Base-by-base conservation (phyloP, 2,329 filamentous ascomycete genomes). In the Hymenoscyphus repandus region DNA sequence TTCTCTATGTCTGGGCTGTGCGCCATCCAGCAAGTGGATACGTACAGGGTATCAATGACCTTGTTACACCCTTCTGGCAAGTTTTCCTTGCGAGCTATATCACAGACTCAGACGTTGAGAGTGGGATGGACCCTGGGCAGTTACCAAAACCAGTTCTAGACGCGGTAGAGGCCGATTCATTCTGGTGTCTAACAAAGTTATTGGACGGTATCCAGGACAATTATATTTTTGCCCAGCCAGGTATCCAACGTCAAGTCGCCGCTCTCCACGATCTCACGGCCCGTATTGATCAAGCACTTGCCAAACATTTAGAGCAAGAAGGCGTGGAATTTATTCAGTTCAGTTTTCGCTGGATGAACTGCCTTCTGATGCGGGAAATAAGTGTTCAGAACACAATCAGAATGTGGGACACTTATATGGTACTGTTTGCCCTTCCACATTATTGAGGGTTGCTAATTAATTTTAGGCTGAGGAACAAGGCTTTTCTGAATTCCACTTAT, bases 271-370 rank as follows among this genome's bases (percentile, higher is more conserved):
- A 99, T 68, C 78, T 99, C 33, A 96, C 92, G 1, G 86, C 88
- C 47, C 79, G 93, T 50, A 99, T 99, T 58, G 92, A 97, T 66
- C 80, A 81, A 27, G 79, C 78, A 3, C 73, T 99, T 43, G 89
- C 91, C 2, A 93, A 88, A 61, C 93, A 99, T 66, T 76, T 99
- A 37, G 90, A 96, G 66, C 80, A 80, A 20, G 90, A 97, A 69
- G 86, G 90, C 31, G 90, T 99, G 27, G 93, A 99, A 67, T 99
- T 99, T 65, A 99, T 99, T 64, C 93, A 99, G 66, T 99, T 99
- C 71, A 96, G 90, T 70, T 99, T 99, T 68, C 80, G 93, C 50
- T 99, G 93, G 93, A 99, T 99, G 93, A 99, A 99, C 65, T 99
- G 93, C 69, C 80, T 99, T 47, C 76, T 99, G 58, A 99, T 99